Evolutionary conservation across 352 stramenopile species (phyloP), one percentile per base, ranked within the genome.

Genomic region (Phytophthora brassicae): DNA sequence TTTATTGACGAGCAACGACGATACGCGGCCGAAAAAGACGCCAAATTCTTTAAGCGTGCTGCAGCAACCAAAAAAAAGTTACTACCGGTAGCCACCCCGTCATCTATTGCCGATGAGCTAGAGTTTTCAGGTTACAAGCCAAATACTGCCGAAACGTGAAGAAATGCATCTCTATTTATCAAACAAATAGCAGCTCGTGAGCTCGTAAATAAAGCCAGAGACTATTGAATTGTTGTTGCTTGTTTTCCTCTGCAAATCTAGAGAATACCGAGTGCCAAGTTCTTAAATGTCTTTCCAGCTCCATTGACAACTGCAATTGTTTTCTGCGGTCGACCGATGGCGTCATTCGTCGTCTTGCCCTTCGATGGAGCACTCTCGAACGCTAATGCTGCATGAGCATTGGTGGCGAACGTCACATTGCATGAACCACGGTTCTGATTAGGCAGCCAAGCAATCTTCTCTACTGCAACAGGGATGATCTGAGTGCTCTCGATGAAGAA

Each of bases 1-100:
- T 85, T 80, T 28, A 66, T 89, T 31, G 81, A 95, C n/a, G 83
- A 92, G 39, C 86, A 94, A 50, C 73, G 80, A 9, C 70, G 71
- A 13, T 57, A 70, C 4, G 58, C 75, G 4, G 80, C 70, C 50
- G 79, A 91, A 50, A 84, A 86, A 52, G 87, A 96, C 39, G 80
- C 81, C 13, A 90, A 89, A 31, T 95, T 95, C 56, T 79, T 82
- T 47, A 84, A 84, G 60, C 79, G 87, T 54, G 86, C 86, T 7
- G 79, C 81, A 16, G 80, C 77, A 20, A 76, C 80, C 36, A 93
- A 91, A 61, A 88, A 88, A 48, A 90, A 88, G 42, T 36, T 89
- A 38, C 36, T 79, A n/a, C n/a, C n/a, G n/a, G n/a, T n/a, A 5
- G 51, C 50, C 6, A 44, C 50, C 2, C 14, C 68, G 26, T 41